Evolutionary conservation across 2,329 filamentous ascomycete genomes (phyloP).

Genomic region (Colletotrichum theobromicola): DNA sequence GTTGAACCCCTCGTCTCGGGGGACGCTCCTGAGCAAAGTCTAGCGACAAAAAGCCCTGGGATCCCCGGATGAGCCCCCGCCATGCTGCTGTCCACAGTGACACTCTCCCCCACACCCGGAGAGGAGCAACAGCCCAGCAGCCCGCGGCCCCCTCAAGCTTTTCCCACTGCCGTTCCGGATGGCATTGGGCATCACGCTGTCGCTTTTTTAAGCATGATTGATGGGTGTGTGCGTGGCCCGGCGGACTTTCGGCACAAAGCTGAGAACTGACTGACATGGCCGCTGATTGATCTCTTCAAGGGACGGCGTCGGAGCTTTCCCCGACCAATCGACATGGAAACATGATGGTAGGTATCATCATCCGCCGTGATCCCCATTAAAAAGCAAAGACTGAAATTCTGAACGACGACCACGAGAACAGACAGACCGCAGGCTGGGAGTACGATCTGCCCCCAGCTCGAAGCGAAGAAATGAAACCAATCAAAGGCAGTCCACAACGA

Average conservation of each 20-base stretch:
- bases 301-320: neutral
- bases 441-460: neutral
- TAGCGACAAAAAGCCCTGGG: neutral
- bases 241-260: neutral
- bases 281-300: neutral
- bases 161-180: neutral
- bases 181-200: neutral
- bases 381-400: neutral
- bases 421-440: neutral
- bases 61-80: neutral
- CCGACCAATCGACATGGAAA: neutral
- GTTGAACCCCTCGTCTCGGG: conserved; percentile 10
- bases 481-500: neutral
- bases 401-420: neutral
- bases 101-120: neutral
- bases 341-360: neutral
- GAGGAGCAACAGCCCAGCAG: neutral
- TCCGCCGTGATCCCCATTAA: neutral
- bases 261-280: neutral
- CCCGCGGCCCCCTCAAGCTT: neutral
- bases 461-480: neutral
- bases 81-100: neutral
- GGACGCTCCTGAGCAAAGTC: neutral
- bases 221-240: neutral
- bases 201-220: neutral